Evolutionary conservation across 495 filamentous ascomycete genomes (phyloP).

Genomic region (Aspergillus ellipticus): DNA sequence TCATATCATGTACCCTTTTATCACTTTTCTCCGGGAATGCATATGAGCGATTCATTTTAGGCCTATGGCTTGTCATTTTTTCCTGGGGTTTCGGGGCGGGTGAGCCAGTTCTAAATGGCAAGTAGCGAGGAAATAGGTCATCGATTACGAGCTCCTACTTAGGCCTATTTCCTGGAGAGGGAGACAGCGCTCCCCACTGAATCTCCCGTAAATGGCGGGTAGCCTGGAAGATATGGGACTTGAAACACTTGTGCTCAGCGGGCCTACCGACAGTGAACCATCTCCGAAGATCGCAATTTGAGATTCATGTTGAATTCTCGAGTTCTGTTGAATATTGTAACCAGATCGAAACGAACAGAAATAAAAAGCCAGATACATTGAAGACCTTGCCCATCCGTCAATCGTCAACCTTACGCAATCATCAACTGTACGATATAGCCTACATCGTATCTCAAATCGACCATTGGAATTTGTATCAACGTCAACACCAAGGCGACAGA

Average conservation of each 20-base stretch:
- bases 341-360: background rate
- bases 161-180: too few relatives aligned
- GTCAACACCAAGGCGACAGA: background rate
- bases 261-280: too few relatives aligned
- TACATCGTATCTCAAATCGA: conserved; percentile 8
- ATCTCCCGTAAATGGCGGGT: too few relatives aligned
- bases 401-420: background rate
- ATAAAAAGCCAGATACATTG: background rate
- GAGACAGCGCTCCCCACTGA: too few relatives aligned
- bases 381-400: background rate
- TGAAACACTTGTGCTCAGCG: too few relatives aligned
- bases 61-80: background rate
- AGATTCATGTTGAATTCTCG: background rate
- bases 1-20: conserved; percentile 5
- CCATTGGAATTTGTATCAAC: background rate
- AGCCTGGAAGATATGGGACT: too few relatives aligned
- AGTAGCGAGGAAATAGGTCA: too few relatives aligned
- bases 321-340: background rate
- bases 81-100: background rate
- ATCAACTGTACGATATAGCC: background rate
- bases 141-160: too few relatives aligned
- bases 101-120: too few relatives aligned
- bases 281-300: background rate
- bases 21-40: conserved; percentile 13
- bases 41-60: conserved; percentile 18